Percentiles rank a stretch among this genome's conserved stretches.
phyloP scores from a whole-genome alignment of 2,329 filamentous ascomycete species.

The Fusarium cicatricum region DNA sequence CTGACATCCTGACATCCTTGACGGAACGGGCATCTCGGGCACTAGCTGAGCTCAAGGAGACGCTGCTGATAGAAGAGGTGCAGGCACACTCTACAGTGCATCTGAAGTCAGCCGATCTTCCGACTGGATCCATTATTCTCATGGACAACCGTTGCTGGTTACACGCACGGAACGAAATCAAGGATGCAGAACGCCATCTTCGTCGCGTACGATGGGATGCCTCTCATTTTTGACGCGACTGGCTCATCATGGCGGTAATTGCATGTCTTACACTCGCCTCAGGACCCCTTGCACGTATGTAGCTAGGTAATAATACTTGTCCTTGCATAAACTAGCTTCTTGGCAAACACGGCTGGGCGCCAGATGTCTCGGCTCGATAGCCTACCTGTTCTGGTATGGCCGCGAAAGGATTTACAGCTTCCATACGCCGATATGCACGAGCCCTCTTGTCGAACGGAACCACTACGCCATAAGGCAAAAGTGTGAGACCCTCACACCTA shows the following conservation, averaged over 20 bases:
- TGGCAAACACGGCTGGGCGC: background rate
- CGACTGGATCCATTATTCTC: slow-evolving; percentile 42
- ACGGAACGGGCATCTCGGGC: slow-evolving; percentile 34
- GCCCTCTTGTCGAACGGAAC: too few species aligned
- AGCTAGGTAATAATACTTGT: background rate
- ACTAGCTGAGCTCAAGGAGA: slow-evolving; percentile 37
- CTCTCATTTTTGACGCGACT: slow-evolving; percentile 32
- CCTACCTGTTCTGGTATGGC: too few species aligned
- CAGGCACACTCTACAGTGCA: slow-evolving; percentile 32
- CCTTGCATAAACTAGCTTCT: background rate
- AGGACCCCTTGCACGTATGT: background rate
- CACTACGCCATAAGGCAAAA: too few species aligned
- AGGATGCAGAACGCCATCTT: slow-evolving; percentile 46
- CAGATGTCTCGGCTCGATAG: background rate
- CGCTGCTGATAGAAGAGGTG: slow-evolving; percentile 22
- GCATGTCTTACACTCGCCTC: too few species aligned
- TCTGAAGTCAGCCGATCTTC: slow-evolving; percentile 40
- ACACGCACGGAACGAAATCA: slow-evolving; percentile 45
- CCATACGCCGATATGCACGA: too few species aligned
- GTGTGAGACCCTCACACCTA: too few species aligned
- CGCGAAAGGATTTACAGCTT: too few species aligned
- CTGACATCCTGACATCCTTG: slow-evolving; percentile 45
- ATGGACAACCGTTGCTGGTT: slow-evolving; percentile 49
- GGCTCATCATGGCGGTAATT: background rate
- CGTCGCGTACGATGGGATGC: slow-evolving; percentile 49